A percentile compares a stretch with the other conserved stretches of the same genome.
Conservation (phyloP, 257 asterid genomes). For the Datura wrightii region DNA sequence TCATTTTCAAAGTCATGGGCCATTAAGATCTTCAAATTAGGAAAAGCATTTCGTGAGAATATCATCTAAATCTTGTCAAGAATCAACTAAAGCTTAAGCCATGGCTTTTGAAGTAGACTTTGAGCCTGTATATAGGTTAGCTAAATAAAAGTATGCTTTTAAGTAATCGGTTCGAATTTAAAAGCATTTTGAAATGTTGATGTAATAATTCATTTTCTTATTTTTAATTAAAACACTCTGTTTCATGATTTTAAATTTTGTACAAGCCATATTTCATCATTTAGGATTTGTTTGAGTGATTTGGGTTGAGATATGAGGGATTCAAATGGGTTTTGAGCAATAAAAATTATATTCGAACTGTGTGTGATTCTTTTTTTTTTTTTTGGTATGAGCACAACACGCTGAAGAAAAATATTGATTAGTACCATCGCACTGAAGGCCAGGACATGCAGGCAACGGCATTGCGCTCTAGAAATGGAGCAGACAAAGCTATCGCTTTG, state of each 20-base stretch:
- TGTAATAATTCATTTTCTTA: neutral
- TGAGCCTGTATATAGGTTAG: neutral
- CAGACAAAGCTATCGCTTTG: too few species aligned
- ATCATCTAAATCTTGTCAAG: constrained; percentile 40
- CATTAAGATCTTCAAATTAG: constrained; percentile 38
- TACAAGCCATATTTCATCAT: too few species aligned
- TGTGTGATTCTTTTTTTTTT: too few species aligned
- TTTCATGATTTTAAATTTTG: neutral
- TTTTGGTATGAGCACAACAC: too few species aligned
- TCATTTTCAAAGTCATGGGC: neutral
- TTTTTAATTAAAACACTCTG: neutral
- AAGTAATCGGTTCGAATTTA: neutral
- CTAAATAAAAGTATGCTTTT: neutral
- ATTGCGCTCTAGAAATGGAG: too few species aligned
- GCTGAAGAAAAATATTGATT: too few species aligned
- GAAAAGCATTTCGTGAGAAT: constrained; percentile 44
- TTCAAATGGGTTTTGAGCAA: too few species aligned
- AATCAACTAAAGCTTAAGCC: constrained; percentile 31
- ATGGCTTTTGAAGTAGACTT: constrained; percentile 12
- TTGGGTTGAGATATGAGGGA: neutral
- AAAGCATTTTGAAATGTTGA: neutral
- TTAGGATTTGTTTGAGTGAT: neutral
- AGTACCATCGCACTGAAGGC: too few species aligned
- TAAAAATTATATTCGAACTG: too few species aligned
- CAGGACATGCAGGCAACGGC: too few species aligned